Evolutionary conservation across 768 basidiomycete genomes (phyloP), one percentile per base, ranked within the genome.

Genomic region (Clitopilus hobsonii): DNA sequence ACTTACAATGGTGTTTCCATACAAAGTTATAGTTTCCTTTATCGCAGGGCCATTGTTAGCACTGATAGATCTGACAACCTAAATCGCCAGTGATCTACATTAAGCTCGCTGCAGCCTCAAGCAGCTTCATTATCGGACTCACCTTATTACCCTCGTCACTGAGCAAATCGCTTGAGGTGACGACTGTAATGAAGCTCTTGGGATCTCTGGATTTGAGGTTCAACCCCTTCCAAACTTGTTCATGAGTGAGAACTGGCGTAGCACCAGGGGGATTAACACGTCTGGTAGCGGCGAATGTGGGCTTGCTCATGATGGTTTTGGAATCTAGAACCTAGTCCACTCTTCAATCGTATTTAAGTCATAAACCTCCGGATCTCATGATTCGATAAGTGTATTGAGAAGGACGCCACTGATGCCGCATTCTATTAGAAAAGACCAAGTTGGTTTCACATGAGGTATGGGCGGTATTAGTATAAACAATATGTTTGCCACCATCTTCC

Each of bases 221-320:
- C 7, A 69, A 47, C 5, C 68, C 68, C 28, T 64, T 60, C 67
- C 65, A 68, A 0, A 69, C 58, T 45, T 67, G 66, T 25, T 51
- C 63, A 51, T 66, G 65, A 0, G 62, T 67, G 8, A 69, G 50
- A n/a, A 58, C 55, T 1, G 65, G 63, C n/a, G 55, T 41, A 26
- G 54, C 59, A 8, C 65, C 63, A 1, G 60, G 49, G 2, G 67
- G 63, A 49, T 69, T 69, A 10, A 69, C 59, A 20, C 51, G 61
- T 52, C 68, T 56, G 20, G 56, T 68, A 3, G 56, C 57, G 27
- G 68, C 65, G 49, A 69, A 68, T 48, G 57, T 65, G 8, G 60
- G 49, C 32, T 36, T 36, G 32, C 32, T 36, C 32, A 36, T 36
- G 2, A n/a, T n/a, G n/a, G n/a, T n/a, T n/a, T n/a, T n/a, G n/a